Evolutionary conservation across 169 alveolate genomes (phyloP).

Genomic region (Perkinsus marinus): DNA sequence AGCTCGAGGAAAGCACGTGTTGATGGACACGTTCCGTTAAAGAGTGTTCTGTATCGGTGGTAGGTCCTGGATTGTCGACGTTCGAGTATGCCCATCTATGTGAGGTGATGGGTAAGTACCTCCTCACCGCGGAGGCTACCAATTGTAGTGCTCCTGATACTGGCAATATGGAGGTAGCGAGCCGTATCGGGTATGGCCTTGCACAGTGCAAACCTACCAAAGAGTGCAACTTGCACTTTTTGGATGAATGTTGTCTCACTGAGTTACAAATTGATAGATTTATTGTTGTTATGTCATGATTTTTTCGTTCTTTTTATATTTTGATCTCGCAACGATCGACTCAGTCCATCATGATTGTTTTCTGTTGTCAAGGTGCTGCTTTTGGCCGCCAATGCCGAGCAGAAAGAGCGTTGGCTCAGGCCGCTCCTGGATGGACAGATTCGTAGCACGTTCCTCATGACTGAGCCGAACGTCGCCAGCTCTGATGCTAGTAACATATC

Average conservation of each 20-base stretch:
- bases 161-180: slow-evolving; percentile 45
- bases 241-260: too few relatives aligned
- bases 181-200: too few relatives aligned
- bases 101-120: slow-evolving; percentile 26
- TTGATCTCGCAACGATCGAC: not conserved
- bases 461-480: slow-evolving; percentile 44
- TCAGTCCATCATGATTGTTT: not conserved
- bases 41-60: slow-evolving; percentile 1
- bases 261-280: too few relatives aligned
- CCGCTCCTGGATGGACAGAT: slow-evolving; percentile 36
- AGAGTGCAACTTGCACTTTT: too few relatives aligned
- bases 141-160: slow-evolving; percentile 44
- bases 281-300: too few relatives aligned
- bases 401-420: slow-evolving; percentile 33
- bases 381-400: slow-evolving; percentile 23
- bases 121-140: slow-evolving; percentile 15
- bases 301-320: too few relatives aligned
- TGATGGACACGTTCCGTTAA: not conserved
- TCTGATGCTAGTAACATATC: slow-evolving; percentile 44
- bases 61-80: slow-evolving; percentile 16
- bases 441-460: slow-evolving; percentile 40
- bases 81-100: slow-evolving; percentile 20
- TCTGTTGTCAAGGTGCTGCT: not conserved
- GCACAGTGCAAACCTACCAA: too few relatives aligned
- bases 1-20: not conserved